A percentile compares a stretch with the other conserved stretches of the same genome.
Evolutionary conservation across 2,329 filamentous ascomycete genomes (phyloP).

Genomic region (Pyricularia sp.): DNA sequence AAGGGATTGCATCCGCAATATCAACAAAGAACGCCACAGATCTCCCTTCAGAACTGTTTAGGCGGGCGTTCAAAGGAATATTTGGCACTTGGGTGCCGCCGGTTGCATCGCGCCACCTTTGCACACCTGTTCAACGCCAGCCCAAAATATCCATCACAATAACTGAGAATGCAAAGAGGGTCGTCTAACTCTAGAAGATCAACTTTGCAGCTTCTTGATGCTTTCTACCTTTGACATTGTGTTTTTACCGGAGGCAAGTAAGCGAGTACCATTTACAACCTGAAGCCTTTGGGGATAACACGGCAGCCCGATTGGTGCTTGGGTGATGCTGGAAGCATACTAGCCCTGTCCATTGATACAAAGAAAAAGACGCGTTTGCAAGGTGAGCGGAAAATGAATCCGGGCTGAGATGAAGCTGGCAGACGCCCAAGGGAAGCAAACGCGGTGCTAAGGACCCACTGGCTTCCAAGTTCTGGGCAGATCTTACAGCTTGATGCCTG

Average conservation of each 20-base stretch:
- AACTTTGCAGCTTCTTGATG: background rate
- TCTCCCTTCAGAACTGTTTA: background rate
- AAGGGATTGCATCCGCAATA: background rate
- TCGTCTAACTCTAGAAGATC: background rate
- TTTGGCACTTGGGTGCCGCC: background rate
- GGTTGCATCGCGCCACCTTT: background rate
- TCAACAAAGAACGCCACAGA: background rate
- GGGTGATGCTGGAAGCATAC: background rate
- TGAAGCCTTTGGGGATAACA: background rate
- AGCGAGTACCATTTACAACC: background rate
- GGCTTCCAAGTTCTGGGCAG: background rate
- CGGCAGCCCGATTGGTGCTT: background rate
- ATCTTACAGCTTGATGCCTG: background rate
- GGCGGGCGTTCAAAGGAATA: background rate
- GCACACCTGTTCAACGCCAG: background rate
- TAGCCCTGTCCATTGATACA: background rate
- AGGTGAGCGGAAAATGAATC: background rate
- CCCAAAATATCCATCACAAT: background rate
- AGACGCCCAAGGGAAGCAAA: background rate
- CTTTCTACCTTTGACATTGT: background rate
- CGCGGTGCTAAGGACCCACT: background rate
- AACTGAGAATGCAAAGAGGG: background rate
- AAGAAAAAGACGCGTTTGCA: background rate
- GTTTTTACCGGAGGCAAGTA: background rate
- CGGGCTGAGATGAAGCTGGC: background rate